Base-by-base conservation (phyloP, 2,329 filamentous ascomycete species). In the Cordyceps cicadae region DNA sequence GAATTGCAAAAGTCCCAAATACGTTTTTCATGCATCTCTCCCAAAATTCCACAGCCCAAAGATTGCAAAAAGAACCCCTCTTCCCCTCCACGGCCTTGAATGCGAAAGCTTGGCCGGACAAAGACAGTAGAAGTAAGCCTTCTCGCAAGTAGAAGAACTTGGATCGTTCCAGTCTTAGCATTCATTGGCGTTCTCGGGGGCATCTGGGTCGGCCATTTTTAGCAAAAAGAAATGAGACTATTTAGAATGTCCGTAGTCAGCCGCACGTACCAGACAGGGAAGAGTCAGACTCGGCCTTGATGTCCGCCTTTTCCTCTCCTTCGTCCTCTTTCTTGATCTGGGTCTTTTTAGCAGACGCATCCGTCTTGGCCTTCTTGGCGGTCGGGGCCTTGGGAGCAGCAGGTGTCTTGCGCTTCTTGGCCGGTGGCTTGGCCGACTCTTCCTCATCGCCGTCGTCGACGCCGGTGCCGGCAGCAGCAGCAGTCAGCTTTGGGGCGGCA, bases 361-460 rank as follows among this genome's bases (percentile, higher is more conserved):
- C 64, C 1, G 64, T 62, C 21, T 70, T 66, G 11, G 66, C 66
- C 54, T 68, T 67, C 53, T 69, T 67, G 62, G 69, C 69, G 21
- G 63, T 51, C 5, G 61, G 64, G 5, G 29, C 54, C 53, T 68
- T 65, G 17, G 62, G 54, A 8, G 64, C 63, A 26, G 59, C 41
- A 9, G 43, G 50, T 15, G 54, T 43, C 37, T 62, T 62, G 56
- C 62, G 62, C 24, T 62, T 62, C 32, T 49, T 62, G 32, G 43
- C 19, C 6, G 60, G 11, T 3, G 57, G 43, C 34, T 45, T 51
- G 29, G 51, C 19, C 1, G 57, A 21, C 50, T 49, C 46, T 8
- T 43, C 45, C 5, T 60, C 61, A 3, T 37, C 57, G 26, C 58
- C 59, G 9, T 63, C 63, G 45, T 19, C 24, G 5, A 37, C 43